A percentile compares a stretch with the other conserved stretches of the same genome.
Evolutionary conservation across 2,329 filamentous ascomycete genomes (phyloP).

Genomic region (Dactylellina haptotyla): DNA sequence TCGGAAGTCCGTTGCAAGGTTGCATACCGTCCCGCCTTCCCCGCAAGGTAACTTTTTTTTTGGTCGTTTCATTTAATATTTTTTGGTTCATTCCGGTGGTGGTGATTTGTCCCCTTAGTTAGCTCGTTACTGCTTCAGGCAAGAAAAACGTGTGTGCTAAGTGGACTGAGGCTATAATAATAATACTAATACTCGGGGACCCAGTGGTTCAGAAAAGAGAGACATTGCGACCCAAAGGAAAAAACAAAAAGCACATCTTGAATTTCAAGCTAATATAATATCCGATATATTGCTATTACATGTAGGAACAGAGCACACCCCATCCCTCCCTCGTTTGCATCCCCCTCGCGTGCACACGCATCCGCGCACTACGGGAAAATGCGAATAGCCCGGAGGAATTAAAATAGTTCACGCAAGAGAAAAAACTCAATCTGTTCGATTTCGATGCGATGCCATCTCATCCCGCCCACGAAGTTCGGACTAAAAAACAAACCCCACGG

Average conservation of each 20-base stretch:
- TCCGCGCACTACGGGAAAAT: not conserved
- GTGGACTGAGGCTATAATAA: too few relatives aligned
- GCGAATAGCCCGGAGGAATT: not conserved
- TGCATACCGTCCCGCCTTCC: constrained; percentile 15
- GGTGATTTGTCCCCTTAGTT: not conserved
- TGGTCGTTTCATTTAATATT: not conserved
- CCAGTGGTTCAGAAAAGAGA: too few relatives aligned
- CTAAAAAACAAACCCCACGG: not conserved
- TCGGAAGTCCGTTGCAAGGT: not conserved
- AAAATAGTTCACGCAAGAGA: not conserved
- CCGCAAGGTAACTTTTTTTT: constrained; percentile 6
- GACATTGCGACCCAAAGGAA: too few relatives aligned
- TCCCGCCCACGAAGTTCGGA: not conserved
- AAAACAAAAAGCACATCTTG: too few relatives aligned
- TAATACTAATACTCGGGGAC: too few relatives aligned
- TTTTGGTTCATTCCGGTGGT: not conserved
- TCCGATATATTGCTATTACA: constrained; percentile 8
- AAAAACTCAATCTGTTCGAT: not conserved
- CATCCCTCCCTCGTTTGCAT: not conserved
- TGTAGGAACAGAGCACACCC: too few relatives aligned
- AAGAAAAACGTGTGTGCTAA: too few relatives aligned
- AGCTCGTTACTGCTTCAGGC: not conserved
- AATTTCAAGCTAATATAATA: too few relatives aligned
- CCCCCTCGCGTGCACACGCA: not conserved
- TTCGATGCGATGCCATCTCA: not conserved